These are phyloP conservation scores for Kluyveromyces marxianus DNA, from an alignment of 1,139 yeast species.

Conservation along the genomic window DNA sequence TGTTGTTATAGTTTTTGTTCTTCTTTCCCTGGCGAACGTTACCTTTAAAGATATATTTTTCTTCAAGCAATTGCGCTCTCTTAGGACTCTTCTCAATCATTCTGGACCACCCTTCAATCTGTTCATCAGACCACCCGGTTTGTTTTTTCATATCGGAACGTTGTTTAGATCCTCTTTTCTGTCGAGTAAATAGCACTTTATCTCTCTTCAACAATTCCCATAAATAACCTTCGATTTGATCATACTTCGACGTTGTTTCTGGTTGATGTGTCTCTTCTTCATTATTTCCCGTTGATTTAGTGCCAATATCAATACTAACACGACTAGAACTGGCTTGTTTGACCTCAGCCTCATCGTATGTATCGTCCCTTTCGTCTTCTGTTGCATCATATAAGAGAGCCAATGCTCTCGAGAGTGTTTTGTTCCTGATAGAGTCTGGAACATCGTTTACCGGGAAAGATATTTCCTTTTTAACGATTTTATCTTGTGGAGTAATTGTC, in stretches of 20 bases:
- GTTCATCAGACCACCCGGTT: constrained; percentile 77
- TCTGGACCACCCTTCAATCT: constrained; percentile 87
- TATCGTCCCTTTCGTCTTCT: constrained; percentile 62
- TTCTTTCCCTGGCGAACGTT: constrained; percentile 27
- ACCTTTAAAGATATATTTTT: constrained; percentile 45
- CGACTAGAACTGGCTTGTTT: constrained; percentile 29
- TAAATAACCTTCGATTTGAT: constrained; percentile 43
- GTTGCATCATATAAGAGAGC: constrained; percentile 61
- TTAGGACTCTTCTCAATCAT: constrained; percentile 62
- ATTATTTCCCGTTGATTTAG: constrained; percentile 11
- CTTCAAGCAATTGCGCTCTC: constrained; percentile 54
- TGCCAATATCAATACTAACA: constrained; percentile 12
- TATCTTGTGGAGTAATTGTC: neutral
- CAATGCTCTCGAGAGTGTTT: constrained; percentile 57
- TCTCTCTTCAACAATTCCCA: constrained; percentile 51
- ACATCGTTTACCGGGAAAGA: constrained; percentile 18
- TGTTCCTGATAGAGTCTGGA: constrained; percentile 43
- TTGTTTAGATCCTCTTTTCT: constrained; percentile 42
- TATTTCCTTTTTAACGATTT: neutral
- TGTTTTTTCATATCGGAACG: constrained; percentile 47
- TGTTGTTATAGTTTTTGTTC: constrained; percentile 1
- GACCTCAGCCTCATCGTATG: constrained; percentile 67
- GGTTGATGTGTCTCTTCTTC: neutral
- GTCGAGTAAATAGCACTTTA: constrained; percentile 45
- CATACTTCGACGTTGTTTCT: constrained; percentile 18